These are phyloP conservation scores for Flaveria ramosissima DNA, from an alignment of 129 eudicot species.

Conservation along the genomic window DNA sequence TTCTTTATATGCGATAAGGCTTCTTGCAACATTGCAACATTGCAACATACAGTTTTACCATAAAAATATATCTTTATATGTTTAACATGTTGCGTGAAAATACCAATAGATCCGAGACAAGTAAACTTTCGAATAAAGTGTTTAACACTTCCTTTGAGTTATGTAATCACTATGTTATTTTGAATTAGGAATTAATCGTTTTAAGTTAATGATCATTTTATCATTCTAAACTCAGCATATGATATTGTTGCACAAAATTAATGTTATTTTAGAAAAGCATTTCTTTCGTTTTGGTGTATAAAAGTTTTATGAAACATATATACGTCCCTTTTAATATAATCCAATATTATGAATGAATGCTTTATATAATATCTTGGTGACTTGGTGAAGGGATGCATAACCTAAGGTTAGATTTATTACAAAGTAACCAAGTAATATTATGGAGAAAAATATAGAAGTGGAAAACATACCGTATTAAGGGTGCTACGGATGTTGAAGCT, in stretches of 20 bases:
- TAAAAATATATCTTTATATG: not conserved
- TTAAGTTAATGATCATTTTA: not conserved
- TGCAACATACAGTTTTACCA: no score
- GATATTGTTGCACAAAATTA: no score
- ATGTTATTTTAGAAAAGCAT: no score
- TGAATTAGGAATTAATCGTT: no score
- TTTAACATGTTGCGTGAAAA: not conserved
- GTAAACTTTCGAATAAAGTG: not conserved
- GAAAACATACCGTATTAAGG: conserved; percentile 42
- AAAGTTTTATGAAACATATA: not conserved
- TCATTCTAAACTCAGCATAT: not conserved
- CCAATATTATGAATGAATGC: no score
- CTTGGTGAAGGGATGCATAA: no score
- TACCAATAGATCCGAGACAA: not conserved
- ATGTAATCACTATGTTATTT: not conserved
- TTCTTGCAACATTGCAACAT: not conserved
- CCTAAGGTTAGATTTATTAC: no score
- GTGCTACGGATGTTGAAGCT: conserved; percentile 50
- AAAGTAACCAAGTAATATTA: no score
- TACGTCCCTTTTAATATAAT: no score
- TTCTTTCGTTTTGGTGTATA: no score
- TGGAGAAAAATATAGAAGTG: not conserved
- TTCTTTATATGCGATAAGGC: conserved; percentile 32
- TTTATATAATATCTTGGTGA: no score
- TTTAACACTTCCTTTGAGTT: not conserved